A percentile compares a stretch with the other conserved stretches of the same genome.
These are phyloP conservation scores for Skeletonema tropicum DNA, from an alignment of 108 stramenopile genomes.

Conservation along the genomic window DNA sequence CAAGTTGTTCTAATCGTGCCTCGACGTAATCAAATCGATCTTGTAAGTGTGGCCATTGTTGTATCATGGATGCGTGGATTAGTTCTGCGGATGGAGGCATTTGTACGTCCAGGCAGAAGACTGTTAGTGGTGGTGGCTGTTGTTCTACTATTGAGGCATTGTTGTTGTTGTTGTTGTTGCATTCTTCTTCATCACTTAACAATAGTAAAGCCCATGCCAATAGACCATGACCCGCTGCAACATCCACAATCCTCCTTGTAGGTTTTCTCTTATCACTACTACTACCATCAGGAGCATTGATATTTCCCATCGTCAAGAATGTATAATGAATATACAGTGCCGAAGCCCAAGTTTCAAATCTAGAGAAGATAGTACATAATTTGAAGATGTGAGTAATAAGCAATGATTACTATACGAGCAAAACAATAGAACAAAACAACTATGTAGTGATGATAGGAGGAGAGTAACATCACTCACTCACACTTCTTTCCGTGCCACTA, in stretches of 20 bases:
- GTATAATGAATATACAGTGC: constrained; percentile 59
- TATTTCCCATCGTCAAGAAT: constrained; percentile 23
- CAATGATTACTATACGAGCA: no score
- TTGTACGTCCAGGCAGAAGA: constrained; percentile 56
- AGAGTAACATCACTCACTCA: no score
- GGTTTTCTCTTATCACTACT: neutral
- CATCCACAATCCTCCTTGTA: constrained; percentile 50
- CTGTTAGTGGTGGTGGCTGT: constrained; percentile 28
- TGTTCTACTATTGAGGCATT: neutral
- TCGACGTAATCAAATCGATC: constrained; percentile 65
- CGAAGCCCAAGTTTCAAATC: constrained; percentile 71
- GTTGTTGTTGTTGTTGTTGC: neutral
- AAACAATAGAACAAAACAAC: no score
- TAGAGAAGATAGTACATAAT: no score
- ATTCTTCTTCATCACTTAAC: constrained; percentile 32
- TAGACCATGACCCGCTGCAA: constrained; percentile 68
- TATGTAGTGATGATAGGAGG: no score
- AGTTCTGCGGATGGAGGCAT: constrained; percentile 68
- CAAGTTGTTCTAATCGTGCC: constrained; percentile 50
- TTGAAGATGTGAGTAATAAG: no score
- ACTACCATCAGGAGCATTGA: neutral
- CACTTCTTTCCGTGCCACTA: constrained; percentile 67
- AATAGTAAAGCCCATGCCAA: constrained; percentile 68
- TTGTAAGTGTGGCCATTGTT: constrained; percentile 48
- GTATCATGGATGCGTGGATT: constrained; percentile 45